phyloP scores from a whole-genome alignment of 2,329 filamentous ascomycete genomes.

The Nigrograna mackinnonii region DNA sequence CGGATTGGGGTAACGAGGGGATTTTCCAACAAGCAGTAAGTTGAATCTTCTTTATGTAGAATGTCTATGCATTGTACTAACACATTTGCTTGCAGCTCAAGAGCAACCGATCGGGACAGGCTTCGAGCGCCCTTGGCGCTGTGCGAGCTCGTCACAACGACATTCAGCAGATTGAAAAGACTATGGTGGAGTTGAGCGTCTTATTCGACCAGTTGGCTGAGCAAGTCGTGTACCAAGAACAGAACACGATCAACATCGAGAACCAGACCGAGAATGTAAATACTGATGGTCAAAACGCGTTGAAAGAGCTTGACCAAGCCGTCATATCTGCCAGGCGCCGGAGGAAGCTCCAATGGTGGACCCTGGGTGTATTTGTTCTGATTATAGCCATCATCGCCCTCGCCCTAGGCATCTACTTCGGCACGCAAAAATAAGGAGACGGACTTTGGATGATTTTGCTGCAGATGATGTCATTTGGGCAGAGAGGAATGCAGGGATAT shows the following conservation, averaged over 20 bases:
- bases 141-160: constrained; percentile 84
- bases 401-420: constrained; percentile 53
- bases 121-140: constrained; percentile 72
- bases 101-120: constrained; percentile 74
- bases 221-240: constrained; percentile 73
- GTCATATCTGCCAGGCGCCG: constrained; percentile 68
- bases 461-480: background rate
- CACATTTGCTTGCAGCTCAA: constrained; percentile 63
- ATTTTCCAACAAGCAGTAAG: constrained; percentile 82
- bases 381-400: constrained; percentile 56
- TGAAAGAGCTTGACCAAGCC: constrained; percentile 69
- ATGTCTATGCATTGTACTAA: constrained; percentile 4
- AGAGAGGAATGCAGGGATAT: background rate
- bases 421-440: constrained; percentile 29
- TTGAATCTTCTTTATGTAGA: constrained; percentile 18
- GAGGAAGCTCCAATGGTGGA: constrained; percentile 83
- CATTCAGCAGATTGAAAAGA: constrained; percentile 78
- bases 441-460: background rate
- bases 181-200: constrained; percentile 68
- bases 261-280: constrained; percentile 67
- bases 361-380: constrained; percentile 60
- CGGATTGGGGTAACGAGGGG: constrained; percentile 77
- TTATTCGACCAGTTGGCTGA: constrained; percentile 78
- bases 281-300: constrained; percentile 69
- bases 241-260: constrained; percentile 64